Evolutionary conservation across 2,329 filamentous ascomycete genomes (phyloP), one percentile per base, ranked within the genome.

Genomic region (Ophiosphaerella herpotricha): DNA sequence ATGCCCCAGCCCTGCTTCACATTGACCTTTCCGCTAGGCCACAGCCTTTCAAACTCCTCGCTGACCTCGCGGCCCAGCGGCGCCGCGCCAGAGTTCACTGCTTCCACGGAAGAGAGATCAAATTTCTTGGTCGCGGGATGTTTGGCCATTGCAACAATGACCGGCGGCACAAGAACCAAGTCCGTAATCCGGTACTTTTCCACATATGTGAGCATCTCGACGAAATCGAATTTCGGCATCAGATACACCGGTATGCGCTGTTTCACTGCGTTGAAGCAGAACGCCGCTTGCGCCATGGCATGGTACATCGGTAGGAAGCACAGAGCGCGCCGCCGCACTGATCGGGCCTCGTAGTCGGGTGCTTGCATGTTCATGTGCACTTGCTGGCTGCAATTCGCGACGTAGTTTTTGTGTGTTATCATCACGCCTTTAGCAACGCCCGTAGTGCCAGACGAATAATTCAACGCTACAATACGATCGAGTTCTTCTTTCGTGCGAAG

Each of bases 401-500:
- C 82, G 63, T 90, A 89, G 59, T 90, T 88, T 52, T 79, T 77
- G 72, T 95, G 90, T n/a, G 85, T 85, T 57, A 94, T 88, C 73
- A 89, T 85, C 12, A 94, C 90, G 9, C 91, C 91, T 70, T 95
- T 95, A 8, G 90, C 89, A 4, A 91, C 80, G 6, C 91, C 90
- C 2, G 91, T 95, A 1, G 88, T 92, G 9, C 90, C 85, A 26
- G 83, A 87, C 57, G 85, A 89, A 74, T 93, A 95, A 72, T 95
- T 94, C 54, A 95, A 81, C 6, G 84, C 86, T 58, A 87, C 84
- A 1, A 83, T 82, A 5, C 80, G 79, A 47, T 79, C 60, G 21
- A 74, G 70, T 50, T 78, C 78, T 2, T 83, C 74, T 35, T 81
- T 76, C 0, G 74, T 70, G 0, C 78, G 64, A 40, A 78, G 79